These are phyloP conservation scores for Aspergillus awamori DNA, from an alignment of 2,329 filamentous ascomycete genomes.

Conservation along the genomic window DNA sequence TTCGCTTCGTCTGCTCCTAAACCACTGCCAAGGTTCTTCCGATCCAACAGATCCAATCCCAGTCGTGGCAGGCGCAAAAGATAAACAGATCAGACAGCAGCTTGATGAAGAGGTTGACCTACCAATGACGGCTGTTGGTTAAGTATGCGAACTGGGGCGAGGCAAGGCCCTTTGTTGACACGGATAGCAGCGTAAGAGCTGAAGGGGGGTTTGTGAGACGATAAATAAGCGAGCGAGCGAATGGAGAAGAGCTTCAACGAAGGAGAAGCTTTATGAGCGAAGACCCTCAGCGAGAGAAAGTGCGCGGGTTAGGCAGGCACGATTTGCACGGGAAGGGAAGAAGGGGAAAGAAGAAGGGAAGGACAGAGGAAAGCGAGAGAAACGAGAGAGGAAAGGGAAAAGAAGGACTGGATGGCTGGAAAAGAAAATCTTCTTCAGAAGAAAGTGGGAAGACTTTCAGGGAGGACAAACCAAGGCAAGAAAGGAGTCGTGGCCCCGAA, in stretches of 20 bases:
- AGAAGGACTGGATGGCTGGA: conserved; percentile 22
- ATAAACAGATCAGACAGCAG: background rate
- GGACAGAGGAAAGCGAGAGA: conserved; percentile 36
- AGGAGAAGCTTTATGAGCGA: conserved; percentile 34
- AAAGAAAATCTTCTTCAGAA: conserved; percentile 19
- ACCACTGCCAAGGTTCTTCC: background rate
- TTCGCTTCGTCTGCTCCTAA: background rate
- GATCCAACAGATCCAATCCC: background rate
- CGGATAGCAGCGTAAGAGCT: conserved; percentile 16
- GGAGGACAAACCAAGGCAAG: conserved; percentile 24
- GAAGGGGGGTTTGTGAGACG: conserved; percentile 17
- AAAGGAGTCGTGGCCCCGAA: conserved; percentile 34
- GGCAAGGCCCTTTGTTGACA: conserved; percentile 17
- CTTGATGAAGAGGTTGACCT: conserved; percentile 10
- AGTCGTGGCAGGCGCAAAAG: background rate
- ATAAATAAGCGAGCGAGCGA: conserved; percentile 38
- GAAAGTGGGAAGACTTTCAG: conserved; percentile 26
- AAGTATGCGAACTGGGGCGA: conserved; percentile 16
- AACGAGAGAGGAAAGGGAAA: conserved; percentile 36
- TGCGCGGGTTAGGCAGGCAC: conserved; percentile 39
- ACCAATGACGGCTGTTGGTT: conserved; percentile 17
- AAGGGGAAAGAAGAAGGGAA: conserved; percentile 29
- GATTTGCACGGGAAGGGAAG: conserved; percentile 27
- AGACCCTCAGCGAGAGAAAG: conserved; percentile 22
- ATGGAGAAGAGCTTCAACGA: conserved; percentile 36